Evolutionary conservation across 1,284 basidiomycete genomes (phyloP).

Genomic region (Pseudomicrostroma phylloplanum): DNA sequence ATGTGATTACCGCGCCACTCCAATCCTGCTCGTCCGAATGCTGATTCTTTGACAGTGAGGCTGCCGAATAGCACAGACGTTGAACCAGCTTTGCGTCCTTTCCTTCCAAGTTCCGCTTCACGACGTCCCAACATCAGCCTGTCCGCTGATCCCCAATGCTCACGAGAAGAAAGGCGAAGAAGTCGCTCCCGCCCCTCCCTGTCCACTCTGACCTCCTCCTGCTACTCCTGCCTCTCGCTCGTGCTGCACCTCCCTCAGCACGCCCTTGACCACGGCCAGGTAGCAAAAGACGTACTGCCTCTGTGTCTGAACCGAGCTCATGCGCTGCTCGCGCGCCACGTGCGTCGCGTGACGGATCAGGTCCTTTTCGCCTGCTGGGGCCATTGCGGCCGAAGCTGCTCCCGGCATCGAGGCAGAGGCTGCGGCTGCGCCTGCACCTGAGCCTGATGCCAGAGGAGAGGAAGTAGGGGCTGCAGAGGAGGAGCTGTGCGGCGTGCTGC

Average conservation of each 20-base stretch:
- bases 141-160: no score
- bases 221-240: neutral
- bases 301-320: constrained; percentile 45
- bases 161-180: no score
- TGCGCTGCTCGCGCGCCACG: constrained; percentile 43
- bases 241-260: constrained; percentile 25
- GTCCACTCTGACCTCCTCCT: no score
- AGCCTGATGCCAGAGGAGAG: neutral
- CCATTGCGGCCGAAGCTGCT: neutral
- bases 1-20: no score
- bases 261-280: constrained; percentile 32
- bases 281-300: constrained; percentile 48
- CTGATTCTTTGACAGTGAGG: no score
- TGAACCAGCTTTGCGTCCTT: no score
- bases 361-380: constrained; percentile 16
- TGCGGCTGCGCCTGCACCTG: neutral
- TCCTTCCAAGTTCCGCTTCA: no score
- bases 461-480: neutral
- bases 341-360: constrained; percentile 23
- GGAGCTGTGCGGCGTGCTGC: neutral
- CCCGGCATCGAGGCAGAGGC: neutral
- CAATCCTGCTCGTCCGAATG: no score
- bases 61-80: no score
- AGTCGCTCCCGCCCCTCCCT: no score
- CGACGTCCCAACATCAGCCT: no score